Evolutionary conservation across 2,329 filamentous ascomycete genomes (phyloP), one percentile per base, ranked within the genome.

Genomic region (Penicillium palitans): DNA sequence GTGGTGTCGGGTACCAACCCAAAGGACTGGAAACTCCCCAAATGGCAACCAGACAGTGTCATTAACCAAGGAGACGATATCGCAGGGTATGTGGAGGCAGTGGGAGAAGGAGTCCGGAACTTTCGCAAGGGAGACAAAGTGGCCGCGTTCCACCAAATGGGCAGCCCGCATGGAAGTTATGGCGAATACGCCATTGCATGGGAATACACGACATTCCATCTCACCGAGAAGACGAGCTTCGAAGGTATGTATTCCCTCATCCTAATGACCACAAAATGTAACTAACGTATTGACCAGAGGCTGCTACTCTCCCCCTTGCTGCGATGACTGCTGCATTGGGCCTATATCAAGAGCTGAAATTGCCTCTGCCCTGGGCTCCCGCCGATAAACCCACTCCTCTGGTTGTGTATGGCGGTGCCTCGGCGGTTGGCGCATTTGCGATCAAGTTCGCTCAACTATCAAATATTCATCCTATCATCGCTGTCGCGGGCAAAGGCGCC

Each of bases 401-500:
- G 2, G 70, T 84, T 8, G 71, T 84, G 42, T 82, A 83, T 63
- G 81, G 80, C 24, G 76, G 70, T 0, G 77, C 82, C 1, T 80
- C 80, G 0, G 79, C 85, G 0, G 84, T 88, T 1, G 86, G 86
- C 8, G 73, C 81, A 6, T 88, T 83, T 65, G 81, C 80, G 0
- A 72, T 87, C 44, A 83, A 88, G 68, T 75, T 88, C 17, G 84
- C 84, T 12, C 66, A 63, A 5, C 73, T 74, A 9, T 79, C 79
- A 58, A 83, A 84, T 67, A 83, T 88, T 60, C 84, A 87, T 69
- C 86, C 86, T 0, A 72, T 88, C 44, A 84, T 89, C 61, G 81
- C 79, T 59, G 77, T 88, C 8, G 84, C 85, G 0, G 86, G 86
- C 7, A 74, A 76, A 2, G 82, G 81, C 6, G 70, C 70, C 9